These are phyloP conservation scores for Metschnikowia santaceciliae DNA, from an alignment of 805 yeast genomes.

Conservation along the genomic window DNA sequence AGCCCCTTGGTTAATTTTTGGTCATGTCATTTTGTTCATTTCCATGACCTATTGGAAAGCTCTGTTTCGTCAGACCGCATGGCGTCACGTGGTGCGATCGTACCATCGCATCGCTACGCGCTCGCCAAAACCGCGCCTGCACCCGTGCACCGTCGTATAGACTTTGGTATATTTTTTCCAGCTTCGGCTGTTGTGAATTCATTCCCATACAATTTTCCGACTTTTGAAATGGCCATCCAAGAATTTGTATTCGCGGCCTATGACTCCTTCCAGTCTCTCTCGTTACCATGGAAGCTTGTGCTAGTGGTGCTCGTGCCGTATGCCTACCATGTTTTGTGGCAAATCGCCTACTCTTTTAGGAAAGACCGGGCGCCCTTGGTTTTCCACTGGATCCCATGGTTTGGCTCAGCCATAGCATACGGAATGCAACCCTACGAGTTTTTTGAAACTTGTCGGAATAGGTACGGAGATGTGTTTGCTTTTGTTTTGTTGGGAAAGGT, in stretches of 20 bases:
- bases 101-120: conserved; percentile 2
- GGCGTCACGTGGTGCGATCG: conserved; percentile 3
- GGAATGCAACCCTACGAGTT: conserved; percentile 94
- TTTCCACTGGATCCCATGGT: conserved; percentile 91
- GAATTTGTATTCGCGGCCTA: conserved; percentile 11
- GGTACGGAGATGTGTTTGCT: conserved; percentile 91
- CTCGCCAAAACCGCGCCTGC: conserved; percentile 4
- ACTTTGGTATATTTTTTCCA: neutral
- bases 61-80: conserved; percentile 5
- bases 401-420: conserved; percentile 83
- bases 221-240: conserved; percentile 12
- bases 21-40: no score
- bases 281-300: conserved; percentile 25
- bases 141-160: conserved; percentile 20
- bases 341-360: conserved; percentile 63
- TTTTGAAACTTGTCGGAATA: conserved; percentile 69
- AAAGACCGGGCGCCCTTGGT: conserved; percentile 86
- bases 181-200: neutral
- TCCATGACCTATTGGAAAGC: conserved; percentile 2
- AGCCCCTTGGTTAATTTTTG: neutral
- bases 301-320: conserved; percentile 51
- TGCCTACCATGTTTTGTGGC: conserved; percentile 62
- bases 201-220: neutral
- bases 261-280: conserved; percentile 23
- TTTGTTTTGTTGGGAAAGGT: conserved; percentile 84